Evolutionary conservation across 2,329 filamentous ascomycete species (phyloP).

Genomic region (Pseudocercospora musae): DNA sequence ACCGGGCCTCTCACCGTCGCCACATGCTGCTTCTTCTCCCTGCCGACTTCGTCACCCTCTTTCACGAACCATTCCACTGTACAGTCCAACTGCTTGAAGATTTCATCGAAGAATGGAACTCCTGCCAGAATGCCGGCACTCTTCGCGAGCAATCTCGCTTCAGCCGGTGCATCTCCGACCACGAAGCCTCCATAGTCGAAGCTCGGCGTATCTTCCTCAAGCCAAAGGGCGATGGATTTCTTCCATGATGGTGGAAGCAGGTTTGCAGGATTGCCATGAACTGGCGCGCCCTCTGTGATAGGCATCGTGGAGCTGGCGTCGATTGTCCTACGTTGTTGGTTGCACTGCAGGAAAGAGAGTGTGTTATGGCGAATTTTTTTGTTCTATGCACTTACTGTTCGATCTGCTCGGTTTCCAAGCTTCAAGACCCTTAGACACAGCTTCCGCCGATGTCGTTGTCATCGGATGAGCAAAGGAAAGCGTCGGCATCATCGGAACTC

Average conservation of each 20-base stretch:
- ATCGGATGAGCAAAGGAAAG: not conserved
- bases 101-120: conserved; percentile 90
- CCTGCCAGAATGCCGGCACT: conserved; percentile 78
- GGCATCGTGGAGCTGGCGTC: conserved; percentile 28
- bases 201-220: conserved; percentile 92
- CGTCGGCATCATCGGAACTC: not conserved
- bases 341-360: not conserved
- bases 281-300: conserved; percentile 51
- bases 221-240: conserved; percentile 74
- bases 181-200: conserved; percentile 98
- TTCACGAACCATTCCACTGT: conserved; percentile 79
- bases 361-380: not conserved
- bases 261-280: conserved; percentile 61
- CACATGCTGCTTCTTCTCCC: conserved; percentile 58
- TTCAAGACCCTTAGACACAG: not conserved
- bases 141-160: conserved; percentile 56
- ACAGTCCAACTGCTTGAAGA: conserved; percentile 86
- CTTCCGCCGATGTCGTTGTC: conserved; percentile 4
- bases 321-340: not conserved
- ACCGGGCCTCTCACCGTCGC: conserved; percentile 85
- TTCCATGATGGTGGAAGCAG: conserved; percentile 86
- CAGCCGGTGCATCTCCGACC: conserved; percentile 64
- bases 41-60: conserved; percentile 69
- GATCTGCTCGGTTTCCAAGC: not conserved
- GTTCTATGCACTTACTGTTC: not conserved